Evolutionary conservation across 306 rosid genomes (phyloP).

Genomic region (Rubus parviflorus): DNA sequence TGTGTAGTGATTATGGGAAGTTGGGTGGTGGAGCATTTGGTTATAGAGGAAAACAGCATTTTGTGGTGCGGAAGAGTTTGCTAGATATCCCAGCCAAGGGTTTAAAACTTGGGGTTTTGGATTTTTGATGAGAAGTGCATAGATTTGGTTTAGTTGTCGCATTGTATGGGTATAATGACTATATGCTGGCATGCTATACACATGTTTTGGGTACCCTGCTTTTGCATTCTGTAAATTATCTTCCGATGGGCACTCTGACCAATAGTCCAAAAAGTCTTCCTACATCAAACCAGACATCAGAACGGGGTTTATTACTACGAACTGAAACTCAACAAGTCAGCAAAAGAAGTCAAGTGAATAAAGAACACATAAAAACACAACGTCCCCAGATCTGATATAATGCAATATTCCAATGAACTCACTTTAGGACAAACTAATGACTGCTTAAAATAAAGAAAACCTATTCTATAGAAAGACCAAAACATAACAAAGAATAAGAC

Average conservation of each 20-base stretch:
- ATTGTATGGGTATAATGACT: conserved; percentile 3
- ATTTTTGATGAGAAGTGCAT: conserved; percentile 46
- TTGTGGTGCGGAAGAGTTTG: conserved; percentile 38
- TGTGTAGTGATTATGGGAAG: conserved; percentile 62
- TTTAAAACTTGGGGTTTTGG: conserved; percentile 50
- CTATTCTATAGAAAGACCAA: background rate
- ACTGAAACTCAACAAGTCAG: background rate
- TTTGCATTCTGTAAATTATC: conserved; percentile 77
- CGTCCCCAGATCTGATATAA: background rate
- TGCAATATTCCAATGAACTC: background rate
- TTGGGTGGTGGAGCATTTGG: conserved; percentile 52
- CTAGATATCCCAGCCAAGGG: conserved; percentile 38
- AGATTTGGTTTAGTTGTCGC: conserved; percentile 41
- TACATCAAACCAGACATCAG: conserved; percentile 40
- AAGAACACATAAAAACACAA: background rate
- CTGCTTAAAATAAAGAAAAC: background rate
- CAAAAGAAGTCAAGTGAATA: too few relatives aligned
- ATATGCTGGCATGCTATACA: background rate
- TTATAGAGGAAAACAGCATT: conserved; percentile 63
- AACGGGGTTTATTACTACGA: background rate
- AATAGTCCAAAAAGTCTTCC: conserved; percentile 91
- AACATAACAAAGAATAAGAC: background rate
- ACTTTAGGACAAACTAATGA: background rate
- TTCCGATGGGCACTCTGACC: conserved; percentile 93
- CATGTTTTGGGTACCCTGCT: conserved; percentile 24